Conservation (phyloP, 2,329 filamentous ascomycete species). For the Scedosporium apiospermum region DNA sequence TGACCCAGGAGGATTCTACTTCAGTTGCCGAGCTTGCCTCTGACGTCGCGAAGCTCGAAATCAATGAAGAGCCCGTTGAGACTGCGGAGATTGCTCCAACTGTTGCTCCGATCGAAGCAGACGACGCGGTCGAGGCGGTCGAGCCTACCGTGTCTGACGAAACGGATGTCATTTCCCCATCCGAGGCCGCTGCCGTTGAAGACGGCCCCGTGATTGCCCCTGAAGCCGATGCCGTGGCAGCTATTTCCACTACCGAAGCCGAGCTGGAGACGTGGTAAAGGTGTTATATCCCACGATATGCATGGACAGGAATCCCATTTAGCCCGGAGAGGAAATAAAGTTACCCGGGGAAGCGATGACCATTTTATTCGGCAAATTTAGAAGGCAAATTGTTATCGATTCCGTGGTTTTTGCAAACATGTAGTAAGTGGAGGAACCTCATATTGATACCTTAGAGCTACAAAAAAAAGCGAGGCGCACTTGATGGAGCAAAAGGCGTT, state of each 20-base stretch:
- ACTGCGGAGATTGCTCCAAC: constrained; percentile 3
- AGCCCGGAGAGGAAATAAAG: neutral
- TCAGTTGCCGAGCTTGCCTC: constrained; percentile 7
- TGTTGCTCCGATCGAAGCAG: too few species aligned
- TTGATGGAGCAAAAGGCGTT: neutral
- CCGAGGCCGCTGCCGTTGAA: neutral
- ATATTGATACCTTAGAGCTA: constrained; percentile 5
- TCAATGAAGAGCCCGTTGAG: constrained; percentile 7
- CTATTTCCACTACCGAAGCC: neutral
- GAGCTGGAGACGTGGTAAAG: constrained; percentile 1
- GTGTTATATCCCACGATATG: neutral
- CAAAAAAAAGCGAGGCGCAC: constrained; percentile 5
- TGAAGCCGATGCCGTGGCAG: neutral
- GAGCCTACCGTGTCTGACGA: neutral
- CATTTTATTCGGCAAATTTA: neutral
- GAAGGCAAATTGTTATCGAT: constrained; percentile 1
- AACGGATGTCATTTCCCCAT: neutral
- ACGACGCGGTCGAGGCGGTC: neutral
- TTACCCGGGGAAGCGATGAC: neutral
- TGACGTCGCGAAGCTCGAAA: constrained; percentile 10
- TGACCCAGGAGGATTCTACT: too few species aligned
- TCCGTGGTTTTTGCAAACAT: neutral
- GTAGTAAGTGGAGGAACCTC: neutral
- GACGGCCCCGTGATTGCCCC: neutral
- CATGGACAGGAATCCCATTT: neutral